phyloP scores from a whole-genome alignment of 2,329 filamentous ascomycete genomes.

The Pestalotiopsis sp. region DNA sequence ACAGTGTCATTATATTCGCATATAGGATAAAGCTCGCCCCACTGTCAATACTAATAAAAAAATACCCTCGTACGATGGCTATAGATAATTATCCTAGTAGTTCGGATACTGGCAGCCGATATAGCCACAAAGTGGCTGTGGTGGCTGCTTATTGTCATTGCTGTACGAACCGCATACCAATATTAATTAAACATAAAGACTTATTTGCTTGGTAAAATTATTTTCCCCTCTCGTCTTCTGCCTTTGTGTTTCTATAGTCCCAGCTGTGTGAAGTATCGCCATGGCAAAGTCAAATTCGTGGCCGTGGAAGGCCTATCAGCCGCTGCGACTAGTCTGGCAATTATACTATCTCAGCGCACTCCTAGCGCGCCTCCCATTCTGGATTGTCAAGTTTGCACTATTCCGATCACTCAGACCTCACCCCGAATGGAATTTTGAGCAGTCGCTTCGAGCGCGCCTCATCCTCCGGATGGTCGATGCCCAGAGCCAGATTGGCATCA shows the following conservation, averaged over 20 bases:
- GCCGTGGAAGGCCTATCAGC: constrained; percentile 18
- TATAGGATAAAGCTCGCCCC: too few species aligned
- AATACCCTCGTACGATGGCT: too few species aligned
- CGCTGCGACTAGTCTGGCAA: constrained; percentile 18
- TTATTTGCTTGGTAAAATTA: neutral
- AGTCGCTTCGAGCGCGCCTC: constrained; percentile 17
- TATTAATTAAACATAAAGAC: too few species aligned
- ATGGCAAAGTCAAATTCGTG: constrained; percentile 14
- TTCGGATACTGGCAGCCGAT: too few species aligned
- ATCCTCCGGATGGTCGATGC: constrained; percentile 10
- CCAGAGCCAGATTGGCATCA: constrained; percentile 13
- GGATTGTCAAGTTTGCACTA: constrained; percentile 17
- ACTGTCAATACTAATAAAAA: too few species aligned
- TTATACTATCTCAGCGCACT: constrained; percentile 15
- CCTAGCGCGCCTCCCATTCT: constrained; percentile 19
- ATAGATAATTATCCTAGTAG: too few species aligned
- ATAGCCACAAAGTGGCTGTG: too few species aligned
- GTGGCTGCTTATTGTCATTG: too few species aligned
- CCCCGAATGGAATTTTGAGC: constrained; percentile 20
- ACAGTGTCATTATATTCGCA: too few species aligned
- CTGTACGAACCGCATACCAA: too few species aligned
- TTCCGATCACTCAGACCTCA: constrained; percentile 17
- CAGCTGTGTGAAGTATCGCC: constrained; percentile 25
- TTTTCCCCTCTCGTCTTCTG: neutral
- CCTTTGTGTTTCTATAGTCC: neutral